Conservation (phyloP, 1,284 basidiomycete species). For the Ustilago shanxiensis region DNA sequence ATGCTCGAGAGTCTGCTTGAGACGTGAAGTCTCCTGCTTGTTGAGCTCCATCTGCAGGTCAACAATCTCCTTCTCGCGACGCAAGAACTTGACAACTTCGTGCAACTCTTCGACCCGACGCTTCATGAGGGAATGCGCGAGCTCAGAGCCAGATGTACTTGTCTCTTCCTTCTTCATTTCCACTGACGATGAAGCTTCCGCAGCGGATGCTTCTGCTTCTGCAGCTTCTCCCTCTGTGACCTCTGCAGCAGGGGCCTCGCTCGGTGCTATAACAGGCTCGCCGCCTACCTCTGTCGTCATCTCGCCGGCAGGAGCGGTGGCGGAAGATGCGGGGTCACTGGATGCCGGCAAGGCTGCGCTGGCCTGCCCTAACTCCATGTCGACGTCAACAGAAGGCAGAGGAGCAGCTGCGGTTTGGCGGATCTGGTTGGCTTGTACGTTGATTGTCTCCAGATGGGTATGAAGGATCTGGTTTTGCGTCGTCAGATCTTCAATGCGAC, state of each 20-base stretch:
- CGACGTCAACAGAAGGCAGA: constrained; percentile 60
- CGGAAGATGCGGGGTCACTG: constrained; percentile 72
- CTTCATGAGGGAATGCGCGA: constrained; percentile 44
- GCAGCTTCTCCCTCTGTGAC: constrained; percentile 7
- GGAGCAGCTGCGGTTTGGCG: constrained; percentile 72
- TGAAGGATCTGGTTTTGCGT: constrained; percentile 84
- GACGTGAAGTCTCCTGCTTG: constrained; percentile 83
- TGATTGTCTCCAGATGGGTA: constrained; percentile 86
- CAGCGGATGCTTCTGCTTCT: not conserved
- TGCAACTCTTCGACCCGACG: constrained; percentile 73
- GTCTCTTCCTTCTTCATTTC: constrained; percentile 28
- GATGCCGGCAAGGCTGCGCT: constrained; percentile 34
- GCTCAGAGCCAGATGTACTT: constrained; percentile 25
- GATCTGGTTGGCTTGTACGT: constrained; percentile 82
- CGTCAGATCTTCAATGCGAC: constrained; percentile 79
- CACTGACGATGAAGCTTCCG: not conserved
- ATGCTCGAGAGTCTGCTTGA: constrained; percentile 83
- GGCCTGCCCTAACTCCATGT: constrained; percentile 41
- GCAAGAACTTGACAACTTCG: constrained; percentile 83
- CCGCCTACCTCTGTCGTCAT: not conserved
- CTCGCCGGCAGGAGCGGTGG: not conserved
- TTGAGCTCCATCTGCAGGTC: constrained; percentile 86
- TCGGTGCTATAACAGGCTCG: not conserved
- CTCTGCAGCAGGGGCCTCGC: constrained; percentile 5
- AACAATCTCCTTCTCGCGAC: constrained; percentile 90